Conservation (phyloP, 805 yeast species). For the Tetrapisispora namnaoensis region DNA sequence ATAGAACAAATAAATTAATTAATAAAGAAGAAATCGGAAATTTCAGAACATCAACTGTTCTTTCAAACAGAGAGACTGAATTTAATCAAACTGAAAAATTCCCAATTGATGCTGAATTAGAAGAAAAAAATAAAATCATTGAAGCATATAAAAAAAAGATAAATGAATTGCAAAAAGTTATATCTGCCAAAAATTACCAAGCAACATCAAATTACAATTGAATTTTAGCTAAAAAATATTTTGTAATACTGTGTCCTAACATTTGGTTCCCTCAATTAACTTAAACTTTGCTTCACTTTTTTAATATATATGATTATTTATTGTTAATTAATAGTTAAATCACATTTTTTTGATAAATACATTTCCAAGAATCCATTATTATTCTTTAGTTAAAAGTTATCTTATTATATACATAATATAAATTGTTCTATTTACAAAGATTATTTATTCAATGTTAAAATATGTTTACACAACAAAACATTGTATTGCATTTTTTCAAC, state of each 20-base stretch:
- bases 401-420: no score
- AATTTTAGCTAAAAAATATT: no score
- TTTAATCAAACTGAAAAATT: background rate
- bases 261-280: background rate
- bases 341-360: background rate
- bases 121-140: conserved; percentile 18
- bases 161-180: conserved; percentile 10
- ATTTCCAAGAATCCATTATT: no score
- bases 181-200: conserved; percentile 3
- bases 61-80: background rate
- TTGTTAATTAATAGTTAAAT: no score
- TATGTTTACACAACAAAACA: no score
- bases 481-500: no score
- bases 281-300: background rate
- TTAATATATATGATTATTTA: no score
- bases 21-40: conserved; percentile 24
- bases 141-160: conserved; percentile 18
- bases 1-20: conserved; percentile 59
- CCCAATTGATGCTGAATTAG: conserved; percentile 7
- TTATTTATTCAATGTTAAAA: no score
- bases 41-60: background rate
- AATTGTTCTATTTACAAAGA: no score
- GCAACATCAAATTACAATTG: background rate
- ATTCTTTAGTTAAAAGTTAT: no score
- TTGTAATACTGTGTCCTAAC: no score